Evolutionary conservation across 306 rosid genomes (phyloP), one percentile per base, ranked within the genome.

Genomic region (Senna tora): DNA sequence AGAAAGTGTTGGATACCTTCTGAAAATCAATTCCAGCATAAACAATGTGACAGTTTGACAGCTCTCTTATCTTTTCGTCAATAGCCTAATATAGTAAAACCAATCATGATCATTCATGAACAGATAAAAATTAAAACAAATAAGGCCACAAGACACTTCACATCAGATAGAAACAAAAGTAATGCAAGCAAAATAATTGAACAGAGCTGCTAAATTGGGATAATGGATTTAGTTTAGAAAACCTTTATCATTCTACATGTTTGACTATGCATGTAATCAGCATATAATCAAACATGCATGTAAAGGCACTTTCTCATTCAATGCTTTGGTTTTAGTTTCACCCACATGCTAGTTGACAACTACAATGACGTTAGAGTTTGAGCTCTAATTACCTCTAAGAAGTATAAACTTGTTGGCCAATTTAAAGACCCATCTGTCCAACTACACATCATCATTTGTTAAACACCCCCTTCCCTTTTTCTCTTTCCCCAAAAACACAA

Each of bases 21-120:
- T 89, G 89, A 81, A 89, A 88, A 76, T 89, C 93, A 67, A 87
- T 80, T 62, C 97, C 97, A 39, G 87, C 0, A 83, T 94, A 86
- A 67, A 94, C 97, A 66, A 84, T 81, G 82, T 94, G 99, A 80
- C 99, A 94, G 84, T 91, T 94, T 12, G 99, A 94, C 83, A 94
- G 88, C 85, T 89, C 99, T 78, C 91, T 84, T 75, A 94, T 94
- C 83, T 89, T 89, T 79, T 94, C 99, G 72, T 94, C 99, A 72
- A 94, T 94, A 14, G 99, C 99, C 99, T 94, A 77, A 71, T 69
- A 58, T 76, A 20, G 67, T 16, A 61, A 61, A 61, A 61, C 32
- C 30, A 61, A 38, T 38, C 1, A 61, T 11, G 28, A 61, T 38
- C 19, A 34, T 61, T 15, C 42, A 71, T 64, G 69, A 77, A 58